A percentile compares a stretch with the other conserved stretches of the same genome.
Evolutionary conservation across 176 grass and related monocot species (phyloP).

Genomic region (Lolium multiflorum): DNA sequence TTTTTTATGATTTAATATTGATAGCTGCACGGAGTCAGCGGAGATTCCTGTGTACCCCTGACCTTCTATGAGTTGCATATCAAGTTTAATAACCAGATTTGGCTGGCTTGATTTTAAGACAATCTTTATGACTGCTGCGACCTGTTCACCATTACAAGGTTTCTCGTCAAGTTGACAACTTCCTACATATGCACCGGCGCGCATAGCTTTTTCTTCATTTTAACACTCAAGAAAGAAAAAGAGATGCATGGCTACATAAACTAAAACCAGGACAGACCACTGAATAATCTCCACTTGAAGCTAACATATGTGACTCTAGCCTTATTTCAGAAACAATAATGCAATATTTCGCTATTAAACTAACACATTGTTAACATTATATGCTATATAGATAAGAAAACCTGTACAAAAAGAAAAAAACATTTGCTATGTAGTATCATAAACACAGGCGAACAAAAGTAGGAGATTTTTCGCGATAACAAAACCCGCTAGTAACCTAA

Average conservation of each 20-base stretch:
- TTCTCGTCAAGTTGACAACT: neutral
- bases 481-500: slow-evolving; percentile 12
- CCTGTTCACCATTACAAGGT: slow-evolving; percentile 50
- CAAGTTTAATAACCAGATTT: slow-evolving; percentile 75
- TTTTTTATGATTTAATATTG: slow-evolving; percentile 92
- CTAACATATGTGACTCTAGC: neutral
- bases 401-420: neutral
- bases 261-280: neutral
- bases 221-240: slow-evolving; percentile 10
- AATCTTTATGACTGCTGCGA: slow-evolving; percentile 64
- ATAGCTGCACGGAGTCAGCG: slow-evolving; percentile 67
- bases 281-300: slow-evolving; percentile 28
- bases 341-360: slow-evolving; percentile 5
- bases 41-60: slow-evolving; percentile 67
- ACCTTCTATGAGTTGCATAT: slow-evolving; percentile 70
- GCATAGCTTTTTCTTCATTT: neutral
- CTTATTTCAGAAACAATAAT: slow-evolving; percentile 13
- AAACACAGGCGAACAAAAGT: slow-evolving; percentile 20
- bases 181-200: slow-evolving; percentile 1
- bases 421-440: neutral
- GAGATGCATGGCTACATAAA: neutral
- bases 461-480: slow-evolving; percentile 4
- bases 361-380: neutral
- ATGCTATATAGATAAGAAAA: neutral
- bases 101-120: slow-evolving; percentile 71